Percentiles rank a stretch among this genome's conserved stretches.
Conservation (phyloP, 2,329 filamentous ascomycete genomes). For the Raffaelea arxii region DNA sequence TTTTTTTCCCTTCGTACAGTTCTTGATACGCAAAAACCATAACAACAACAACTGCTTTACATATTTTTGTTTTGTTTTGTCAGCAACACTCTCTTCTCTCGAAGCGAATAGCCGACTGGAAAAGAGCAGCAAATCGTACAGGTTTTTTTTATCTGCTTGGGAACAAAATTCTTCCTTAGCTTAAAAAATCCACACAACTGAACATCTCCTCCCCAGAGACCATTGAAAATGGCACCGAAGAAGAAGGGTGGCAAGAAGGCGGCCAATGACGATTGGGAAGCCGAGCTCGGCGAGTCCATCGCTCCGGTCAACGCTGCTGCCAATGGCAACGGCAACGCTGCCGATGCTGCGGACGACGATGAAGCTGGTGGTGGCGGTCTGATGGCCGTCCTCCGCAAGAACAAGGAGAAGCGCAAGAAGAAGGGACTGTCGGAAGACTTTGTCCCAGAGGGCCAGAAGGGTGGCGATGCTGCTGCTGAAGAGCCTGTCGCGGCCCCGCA, state of each 20-base stretch:
- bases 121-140: no score
- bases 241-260: conserved; percentile 84
- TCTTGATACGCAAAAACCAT: no score
- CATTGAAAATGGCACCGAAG: conserved; percentile 77
- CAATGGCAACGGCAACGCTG: conserved; percentile 33
- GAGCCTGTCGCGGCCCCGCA: conserved; percentile 41
- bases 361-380: conserved; percentile 53
- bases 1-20: no score
- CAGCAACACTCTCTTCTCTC: not conserved
- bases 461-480: conserved; percentile 7
- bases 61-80: not conserved
- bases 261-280: conserved; percentile 87
- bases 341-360: conserved; percentile 42
- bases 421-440: conserved; percentile 69
- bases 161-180: no score
- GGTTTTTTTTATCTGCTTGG: no score
- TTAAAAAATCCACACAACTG: not conserved
- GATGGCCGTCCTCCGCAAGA: conserved; percentile 73
- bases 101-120: not conserved
- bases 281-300: conserved; percentile 73
- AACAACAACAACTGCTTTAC: no score
- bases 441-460: conserved; percentile 54
- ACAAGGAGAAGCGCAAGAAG: conserved; percentile 81
- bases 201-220: conserved; percentile 14
- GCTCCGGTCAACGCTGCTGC: conserved; percentile 48